These are phyloP conservation scores for Russula ochroleuca DNA, from an alignment of 768 basidiomycete species.

Conservation along the genomic window DNA sequence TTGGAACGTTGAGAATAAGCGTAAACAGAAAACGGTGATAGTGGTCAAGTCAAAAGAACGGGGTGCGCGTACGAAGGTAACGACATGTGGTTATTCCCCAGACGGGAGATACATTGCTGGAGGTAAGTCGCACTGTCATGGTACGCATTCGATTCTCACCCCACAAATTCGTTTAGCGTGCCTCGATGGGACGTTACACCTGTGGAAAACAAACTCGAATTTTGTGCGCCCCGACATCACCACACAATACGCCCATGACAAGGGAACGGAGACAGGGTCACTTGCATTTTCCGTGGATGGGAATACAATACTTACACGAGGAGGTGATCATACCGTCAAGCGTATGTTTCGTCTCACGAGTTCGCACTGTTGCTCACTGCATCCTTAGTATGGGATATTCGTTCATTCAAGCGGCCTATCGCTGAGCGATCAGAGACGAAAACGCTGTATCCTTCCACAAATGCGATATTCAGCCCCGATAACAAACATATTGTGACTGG, in stretches of 20 bases:
- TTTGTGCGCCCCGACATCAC: conserved; percentile 87
- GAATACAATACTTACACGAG: conserved; percentile 77
- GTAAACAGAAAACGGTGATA: conserved; percentile 93
- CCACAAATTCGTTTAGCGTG: conserved; percentile 52
- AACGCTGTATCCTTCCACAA: conserved; percentile 87
- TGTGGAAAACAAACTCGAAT: conserved; percentile 92
- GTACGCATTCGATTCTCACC: not conserved
- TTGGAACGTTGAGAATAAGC: conserved; percentile 90
- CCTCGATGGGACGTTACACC: conserved; percentile 85
- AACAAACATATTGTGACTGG: conserved; percentile 88
- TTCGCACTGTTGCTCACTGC: not conserved
- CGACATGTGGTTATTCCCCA: conserved; percentile 77
- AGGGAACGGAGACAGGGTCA: conserved; percentile 82
- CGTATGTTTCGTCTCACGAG: conserved; percentile 47
- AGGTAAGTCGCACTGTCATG: conserved; percentile 47
- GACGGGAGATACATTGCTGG: conserved; percentile 90
- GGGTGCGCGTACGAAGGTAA: conserved; percentile 90
- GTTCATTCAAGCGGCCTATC: conserved; percentile 86
- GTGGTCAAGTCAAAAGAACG: conserved; percentile 96
- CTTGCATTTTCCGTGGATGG: conserved; percentile 88
- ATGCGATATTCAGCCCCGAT: conserved; percentile 93
- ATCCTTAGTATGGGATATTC: conserved; percentile 84
- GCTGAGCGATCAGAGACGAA: conserved; percentile 57
- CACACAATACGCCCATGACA: conserved; percentile 82
- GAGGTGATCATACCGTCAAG: conserved; percentile 95